A percentile compares a stretch with the other conserved stretches of the same genome.
These are phyloP conservation scores for Lablab purpureus DNA, from an alignment of 306 rosid genomes.

Conservation along the genomic window DNA sequence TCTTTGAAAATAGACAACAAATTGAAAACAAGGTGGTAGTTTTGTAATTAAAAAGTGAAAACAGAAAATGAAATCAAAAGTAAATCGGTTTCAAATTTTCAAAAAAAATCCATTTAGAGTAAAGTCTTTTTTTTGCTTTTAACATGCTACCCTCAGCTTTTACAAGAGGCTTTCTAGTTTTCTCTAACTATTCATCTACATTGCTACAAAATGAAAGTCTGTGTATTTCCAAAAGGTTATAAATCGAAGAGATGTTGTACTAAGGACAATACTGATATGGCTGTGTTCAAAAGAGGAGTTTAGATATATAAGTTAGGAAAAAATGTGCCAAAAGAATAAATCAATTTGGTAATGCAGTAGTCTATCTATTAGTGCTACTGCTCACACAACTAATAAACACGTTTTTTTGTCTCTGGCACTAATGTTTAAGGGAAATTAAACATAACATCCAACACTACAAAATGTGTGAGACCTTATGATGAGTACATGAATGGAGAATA, in stretches of 20 bases:
- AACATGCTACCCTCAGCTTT: constrained; percentile 18
- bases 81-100: background rate
- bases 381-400: constrained; percentile 15
- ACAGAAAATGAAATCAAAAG: background rate
- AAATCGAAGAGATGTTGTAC: constrained; percentile 9
- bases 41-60: background rate
- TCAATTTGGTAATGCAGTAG: constrained; percentile 20
- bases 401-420: background rate
- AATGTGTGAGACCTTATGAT: background rate
- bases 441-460: constrained; percentile 35
- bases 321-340: constrained; percentile 16
- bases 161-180: constrained; percentile 21
- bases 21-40: background rate
- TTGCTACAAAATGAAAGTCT: constrained; percentile 15
- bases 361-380: constrained; percentile 25
- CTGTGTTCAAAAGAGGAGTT: constrained; percentile 10
- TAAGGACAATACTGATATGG: constrained; percentile 9
- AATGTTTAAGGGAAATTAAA: constrained; percentile 4
- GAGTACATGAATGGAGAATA: too few species aligned
- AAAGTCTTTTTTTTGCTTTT: background rate
- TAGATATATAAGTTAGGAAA: constrained; percentile 7
- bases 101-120: constrained; percentile 4
- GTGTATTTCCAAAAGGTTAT: constrained; percentile 7
- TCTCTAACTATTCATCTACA: constrained; percentile 4
- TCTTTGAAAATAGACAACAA: background rate